Evolutionary conservation across 2,329 filamentous ascomycete species (phyloP).

Genomic region (Myriosclerotinia curreyana): DNA sequence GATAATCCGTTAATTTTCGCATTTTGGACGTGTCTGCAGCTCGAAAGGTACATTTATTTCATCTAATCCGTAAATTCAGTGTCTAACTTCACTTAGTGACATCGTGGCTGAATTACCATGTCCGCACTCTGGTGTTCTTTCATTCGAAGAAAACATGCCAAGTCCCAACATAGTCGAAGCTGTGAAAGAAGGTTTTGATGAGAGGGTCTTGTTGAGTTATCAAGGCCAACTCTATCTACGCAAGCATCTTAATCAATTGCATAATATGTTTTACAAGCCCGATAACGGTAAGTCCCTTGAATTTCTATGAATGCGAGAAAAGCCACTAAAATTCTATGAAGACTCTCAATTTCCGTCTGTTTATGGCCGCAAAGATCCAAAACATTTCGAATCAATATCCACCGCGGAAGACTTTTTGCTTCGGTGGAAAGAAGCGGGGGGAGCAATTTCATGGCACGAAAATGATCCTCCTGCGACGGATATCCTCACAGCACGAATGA

Average conservation of each 20-base stretch:
- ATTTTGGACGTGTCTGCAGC: slow-evolving; percentile 90
- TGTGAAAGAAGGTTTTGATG: slow-evolving; percentile 46
- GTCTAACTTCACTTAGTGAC: slow-evolving; percentile 55
- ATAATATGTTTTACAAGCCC: slow-evolving; percentile 43
- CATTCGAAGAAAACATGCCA: slow-evolving; percentile 62
- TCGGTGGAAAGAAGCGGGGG: slow-evolving; percentile 14
- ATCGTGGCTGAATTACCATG: slow-evolving; percentile 80
- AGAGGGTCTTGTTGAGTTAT: slow-evolving; percentile 57
- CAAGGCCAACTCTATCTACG: slow-evolving; percentile 61
- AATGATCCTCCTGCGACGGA: slow-evolving; percentile 68
- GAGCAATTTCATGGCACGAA: slow-evolving; percentile 48
- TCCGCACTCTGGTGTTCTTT: slow-evolving; percentile 59
- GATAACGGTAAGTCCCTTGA: slow-evolving; percentile 30
- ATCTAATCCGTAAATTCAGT: not conserved
- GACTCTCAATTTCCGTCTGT: slow-evolving; percentile 29
- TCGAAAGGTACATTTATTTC: slow-evolving; percentile 67
- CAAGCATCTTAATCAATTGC: slow-evolving; percentile 62
- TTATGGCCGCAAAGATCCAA: slow-evolving; percentile 25
- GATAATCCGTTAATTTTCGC: slow-evolving; percentile 70
- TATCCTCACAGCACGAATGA: slow-evolving; percentile 77
- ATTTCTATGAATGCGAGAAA: slow-evolving; percentile 46
- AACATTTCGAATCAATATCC: slow-evolving; percentile 48
- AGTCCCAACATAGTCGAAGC: slow-evolving; percentile 56
- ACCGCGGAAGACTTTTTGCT: slow-evolving; percentile 41
- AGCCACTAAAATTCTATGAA: slow-evolving; percentile 40